phyloP scores from a whole-genome alignment of 257 asterid genomes.

The Hygrophila difformis region DNA sequence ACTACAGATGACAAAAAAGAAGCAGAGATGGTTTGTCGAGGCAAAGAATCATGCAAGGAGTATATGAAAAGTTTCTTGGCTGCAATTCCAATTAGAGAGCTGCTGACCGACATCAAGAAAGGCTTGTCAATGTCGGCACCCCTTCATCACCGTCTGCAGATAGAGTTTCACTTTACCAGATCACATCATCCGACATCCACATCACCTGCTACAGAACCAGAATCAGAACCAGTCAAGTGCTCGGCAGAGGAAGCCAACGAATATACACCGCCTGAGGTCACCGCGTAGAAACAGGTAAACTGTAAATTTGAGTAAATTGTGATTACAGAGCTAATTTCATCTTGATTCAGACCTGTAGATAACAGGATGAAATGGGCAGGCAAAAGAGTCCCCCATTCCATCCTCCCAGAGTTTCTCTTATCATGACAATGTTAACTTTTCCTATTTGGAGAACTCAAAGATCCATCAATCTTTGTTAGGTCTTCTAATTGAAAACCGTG shows the following conservation, averaged over 20 bases:
- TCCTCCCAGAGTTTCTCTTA: no score
- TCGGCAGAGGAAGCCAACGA: neutral
- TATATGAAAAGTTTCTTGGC: conserved; percentile 63
- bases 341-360: no score
- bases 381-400: no score
- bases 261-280: conserved; percentile 1
- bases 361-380: no score
- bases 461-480: no score
- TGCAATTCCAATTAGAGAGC: conserved; percentile 58
- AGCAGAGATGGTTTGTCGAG: conserved; percentile 24
- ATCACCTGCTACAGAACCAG: neutral
- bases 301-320: conserved; percentile 31
- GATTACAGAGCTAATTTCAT: conserved; percentile 25
- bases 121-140: conserved; percentile 45
- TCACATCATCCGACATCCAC: conserved; percentile 15
- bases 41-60: conserved; percentile 59
- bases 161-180: conserved; percentile 61
- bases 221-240: neutral
- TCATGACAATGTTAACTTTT: no score
- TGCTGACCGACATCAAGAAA: conserved; percentile 45
- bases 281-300: conserved; percentile 15
- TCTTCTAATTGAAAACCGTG: no score
- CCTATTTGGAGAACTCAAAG: no score
- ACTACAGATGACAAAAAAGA: conserved; percentile 22
- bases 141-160: conserved; percentile 61